Evolutionary conservation across 176 grass and related monocot genomes (phyloP).

Genomic region (Ensete ventricosum): DNA sequence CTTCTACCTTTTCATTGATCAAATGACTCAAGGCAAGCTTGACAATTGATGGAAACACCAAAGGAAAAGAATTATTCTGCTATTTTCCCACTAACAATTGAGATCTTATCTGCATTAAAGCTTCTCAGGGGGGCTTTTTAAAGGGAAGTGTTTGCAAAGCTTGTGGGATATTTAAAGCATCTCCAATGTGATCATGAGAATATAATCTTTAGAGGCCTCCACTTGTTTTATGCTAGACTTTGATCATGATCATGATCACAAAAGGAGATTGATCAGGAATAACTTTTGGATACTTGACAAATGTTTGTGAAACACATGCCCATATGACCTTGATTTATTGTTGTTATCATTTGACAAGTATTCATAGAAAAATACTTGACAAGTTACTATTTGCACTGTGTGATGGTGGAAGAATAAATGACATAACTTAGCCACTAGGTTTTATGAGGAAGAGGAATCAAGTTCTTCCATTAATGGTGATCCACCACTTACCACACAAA

Average conservation of each 20-base stretch:
- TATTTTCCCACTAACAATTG: background rate
- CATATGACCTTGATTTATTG: background rate
- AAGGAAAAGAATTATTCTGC: background rate
- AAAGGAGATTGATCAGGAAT: background rate
- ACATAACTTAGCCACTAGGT: background rate
- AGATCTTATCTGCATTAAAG: background rate
- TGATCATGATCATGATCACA: too few relatives aligned
- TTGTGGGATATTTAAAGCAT: slow-evolving; percentile 3
- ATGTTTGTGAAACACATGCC: background rate
- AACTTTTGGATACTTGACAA: background rate
- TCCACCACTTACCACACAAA: background rate
- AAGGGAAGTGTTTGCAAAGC: background rate
- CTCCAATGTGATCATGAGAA: background rate
- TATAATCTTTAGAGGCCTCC: background rate
- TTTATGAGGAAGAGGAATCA: background rate
- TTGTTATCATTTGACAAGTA: too few relatives aligned
- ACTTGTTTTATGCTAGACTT: too few relatives aligned
- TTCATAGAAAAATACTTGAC: too few relatives aligned
- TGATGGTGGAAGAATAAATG: background rate
- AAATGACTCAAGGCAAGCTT: background rate
- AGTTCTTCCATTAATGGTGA: background rate
- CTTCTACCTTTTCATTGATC: background rate
- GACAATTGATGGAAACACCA: background rate
- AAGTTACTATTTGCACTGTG: too few relatives aligned
- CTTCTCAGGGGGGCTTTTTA: background rate